A percentile compares a stretch with the other conserved stretches of the same genome.
Conservation (phyloP, 2,329 filamentous ascomycete genomes). For the Dothistroma septosporum region DNA sequence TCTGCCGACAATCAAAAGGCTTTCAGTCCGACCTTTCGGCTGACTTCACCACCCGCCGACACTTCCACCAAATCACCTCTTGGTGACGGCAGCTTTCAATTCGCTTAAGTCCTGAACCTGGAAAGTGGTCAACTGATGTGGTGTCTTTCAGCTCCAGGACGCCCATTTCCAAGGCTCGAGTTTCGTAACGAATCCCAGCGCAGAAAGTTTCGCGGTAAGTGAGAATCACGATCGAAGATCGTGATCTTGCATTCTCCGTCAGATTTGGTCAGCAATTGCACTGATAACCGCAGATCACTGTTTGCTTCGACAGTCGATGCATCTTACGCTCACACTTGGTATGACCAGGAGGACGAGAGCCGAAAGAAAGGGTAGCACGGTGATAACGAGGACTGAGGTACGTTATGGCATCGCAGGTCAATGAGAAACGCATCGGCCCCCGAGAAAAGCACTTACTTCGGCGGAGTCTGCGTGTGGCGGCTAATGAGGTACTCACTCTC, state of each 20-base stretch:
- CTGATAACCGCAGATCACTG: not conserved
- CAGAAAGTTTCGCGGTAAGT: slow-evolving; percentile 20
- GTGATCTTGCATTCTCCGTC: not conserved
- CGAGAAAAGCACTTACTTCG: too few relatives aligned
- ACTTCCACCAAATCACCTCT: slow-evolving; percentile 36
- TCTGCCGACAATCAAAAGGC: slow-evolving; percentile 11
- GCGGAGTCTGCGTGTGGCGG: not conserved
- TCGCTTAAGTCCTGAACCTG: slow-evolving; percentile 33
- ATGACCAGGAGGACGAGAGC: not conserved
- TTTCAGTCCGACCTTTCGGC: slow-evolving; percentile 34
- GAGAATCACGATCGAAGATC: not conserved
- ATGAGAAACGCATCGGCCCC: too few relatives aligned
- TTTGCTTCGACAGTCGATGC: not conserved
- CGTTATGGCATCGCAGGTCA: not conserved
- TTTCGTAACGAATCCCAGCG: slow-evolving; percentile 40
- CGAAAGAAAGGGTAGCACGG: not conserved
- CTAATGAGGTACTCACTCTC: slow-evolving; percentile 15
- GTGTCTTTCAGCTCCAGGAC: slow-evolving; percentile 35
- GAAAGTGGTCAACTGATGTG: slow-evolving; percentile 28
- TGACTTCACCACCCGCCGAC: slow-evolving; percentile 32
- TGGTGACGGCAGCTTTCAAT: slow-evolving; percentile 37
- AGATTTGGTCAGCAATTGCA: not conserved
- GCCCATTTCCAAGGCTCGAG: slow-evolving; percentile 36
- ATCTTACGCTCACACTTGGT: not conserved
- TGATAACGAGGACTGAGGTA: not conserved